phyloP scores from a whole-genome alignment of 2,329 filamentous ascomycete species.

The Trematosphaeria pertusa region DNA sequence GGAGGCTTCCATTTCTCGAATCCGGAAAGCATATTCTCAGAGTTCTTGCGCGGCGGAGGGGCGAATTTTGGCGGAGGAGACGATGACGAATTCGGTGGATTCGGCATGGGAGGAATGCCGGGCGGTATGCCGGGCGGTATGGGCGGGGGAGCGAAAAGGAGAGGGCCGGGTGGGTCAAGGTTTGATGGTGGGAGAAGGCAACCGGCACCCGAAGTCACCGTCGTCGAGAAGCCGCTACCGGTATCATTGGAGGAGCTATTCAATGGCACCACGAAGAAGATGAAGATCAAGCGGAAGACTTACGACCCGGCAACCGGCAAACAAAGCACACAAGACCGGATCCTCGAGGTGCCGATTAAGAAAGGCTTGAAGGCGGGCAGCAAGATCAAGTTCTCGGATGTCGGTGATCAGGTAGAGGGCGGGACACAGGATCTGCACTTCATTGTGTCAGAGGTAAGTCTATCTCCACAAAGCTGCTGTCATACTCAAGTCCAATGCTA shows the following conservation, averaged over 20 bases:
- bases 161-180: conserved; percentile 37
- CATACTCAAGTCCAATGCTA: conserved; percentile 20
- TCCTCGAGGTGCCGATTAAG: conserved; percentile 94
- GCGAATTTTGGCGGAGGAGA: conserved; percentile 59
- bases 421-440: conserved; percentile 96
- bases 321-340: conserved; percentile 84
- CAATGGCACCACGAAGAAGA: conserved; percentile 89
- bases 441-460: conserved; percentile 86
- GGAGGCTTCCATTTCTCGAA: conserved; percentile 83
- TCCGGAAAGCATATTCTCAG: conserved; percentile 82
- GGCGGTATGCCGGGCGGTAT: conserved; percentile 40
- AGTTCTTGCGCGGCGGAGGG: conserved; percentile 74
- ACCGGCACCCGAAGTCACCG: conserved; percentile 83
- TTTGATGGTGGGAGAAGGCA: conserved; percentile 52
- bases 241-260: conserved; percentile 89
- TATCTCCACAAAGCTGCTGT: neutral
- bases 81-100: conserved; percentile 61
- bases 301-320: conserved; percentile 83
- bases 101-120: conserved; percentile 45
- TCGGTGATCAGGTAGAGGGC: conserved; percentile 97
- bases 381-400: conserved; percentile 97
- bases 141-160: conserved; percentile 45
- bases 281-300: conserved; percentile 96
- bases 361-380: conserved; percentile 93
- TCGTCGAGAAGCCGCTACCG: conserved; percentile 83